Evolutionary conservation across 1,139 yeast genomes (phyloP), one percentile per base, ranked within the genome.

Genomic region (Yamadazyma dendronema): DNA sequence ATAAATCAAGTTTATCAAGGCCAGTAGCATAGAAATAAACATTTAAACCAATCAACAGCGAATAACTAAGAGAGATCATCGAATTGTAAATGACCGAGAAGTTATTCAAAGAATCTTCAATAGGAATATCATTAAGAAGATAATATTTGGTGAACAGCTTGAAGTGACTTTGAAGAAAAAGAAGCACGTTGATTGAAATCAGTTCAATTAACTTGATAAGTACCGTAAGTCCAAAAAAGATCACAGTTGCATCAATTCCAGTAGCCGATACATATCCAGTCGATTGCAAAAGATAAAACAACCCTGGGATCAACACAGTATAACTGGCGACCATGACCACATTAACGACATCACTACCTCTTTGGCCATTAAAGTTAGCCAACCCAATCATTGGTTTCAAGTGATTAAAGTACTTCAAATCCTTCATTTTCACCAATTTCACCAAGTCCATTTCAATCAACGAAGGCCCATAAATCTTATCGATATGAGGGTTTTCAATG

Each of bases 401-500:
- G 48, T 74, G 73, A 43, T 70, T 72, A 37, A 71, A 71, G 41
- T 62, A 56, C 38, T 64, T 65, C 57, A 71, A 69, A 44, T 70
- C 75, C 45, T 68, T 69, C 40, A 71, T 59, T 44, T 67, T 67
- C 36, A 60, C 51, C 34, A 71, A 54, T 39, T 62, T 65, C 31
- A 54, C 53, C 40, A 61, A 57, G 43, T 68, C 70, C 31, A 59
- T 54, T 45, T 70, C 74, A 42, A 55, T 62, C 27, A 61, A 56
- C 13, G 72, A 61, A 26, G 74, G 74, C 4, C 76, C 77, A 58
- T 87, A 87, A 23, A 85, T 86, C 61, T 84, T 84, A 44, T 85
- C 90, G 50, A 87, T 87, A 59, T 87, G 96, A 21, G 96, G 96
- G 49, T 84, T 85, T 61, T 87, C 96, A 37, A 87, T 90, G 45